Conservation (phyloP, 306 rosid species). For the Boehmeria nivea region DNA sequence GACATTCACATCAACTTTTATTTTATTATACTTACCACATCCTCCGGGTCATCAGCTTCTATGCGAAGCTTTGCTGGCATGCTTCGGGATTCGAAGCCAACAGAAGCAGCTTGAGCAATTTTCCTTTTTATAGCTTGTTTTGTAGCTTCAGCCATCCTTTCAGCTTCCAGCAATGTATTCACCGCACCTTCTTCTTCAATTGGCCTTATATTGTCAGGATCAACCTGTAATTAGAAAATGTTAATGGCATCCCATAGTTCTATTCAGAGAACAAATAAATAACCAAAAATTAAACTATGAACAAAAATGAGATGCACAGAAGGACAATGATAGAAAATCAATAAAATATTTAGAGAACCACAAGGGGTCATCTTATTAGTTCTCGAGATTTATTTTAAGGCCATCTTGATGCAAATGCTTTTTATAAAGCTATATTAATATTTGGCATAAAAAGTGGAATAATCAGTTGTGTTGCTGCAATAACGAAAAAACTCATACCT, state of each 20-base stretch:
- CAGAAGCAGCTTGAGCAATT: constrained; percentile 85
- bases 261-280: not conserved
- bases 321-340: not conserved
- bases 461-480: not conserved
- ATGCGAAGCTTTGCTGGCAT: constrained; percentile 88
- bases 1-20: not conserved
- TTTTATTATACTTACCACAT: constrained; percentile 78
- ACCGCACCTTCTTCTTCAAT: constrained; percentile 74
- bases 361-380: not conserved
- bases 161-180: constrained; percentile 82
- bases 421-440: no score
- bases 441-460: no score
- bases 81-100: constrained; percentile 73
- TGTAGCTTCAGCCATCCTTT: constrained; percentile 93
- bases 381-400: no score
- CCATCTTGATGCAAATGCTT: no score
- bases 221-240: constrained; percentile 59
- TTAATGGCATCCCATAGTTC: constrained; percentile 7
- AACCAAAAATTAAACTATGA: not conserved
- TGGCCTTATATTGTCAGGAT: constrained; percentile 83
- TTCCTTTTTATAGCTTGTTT: constrained; percentile 90
- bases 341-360: not conserved
- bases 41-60: constrained; percentile 94
- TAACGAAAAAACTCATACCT: constrained; percentile 45
- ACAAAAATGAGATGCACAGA: not conserved